A percentile compares a stretch with the other conserved stretches of the same genome.
Evolutionary conservation across 1,284 basidiomycete species (phyloP).

Genomic region (Trichosporon ovoides): DNA sequence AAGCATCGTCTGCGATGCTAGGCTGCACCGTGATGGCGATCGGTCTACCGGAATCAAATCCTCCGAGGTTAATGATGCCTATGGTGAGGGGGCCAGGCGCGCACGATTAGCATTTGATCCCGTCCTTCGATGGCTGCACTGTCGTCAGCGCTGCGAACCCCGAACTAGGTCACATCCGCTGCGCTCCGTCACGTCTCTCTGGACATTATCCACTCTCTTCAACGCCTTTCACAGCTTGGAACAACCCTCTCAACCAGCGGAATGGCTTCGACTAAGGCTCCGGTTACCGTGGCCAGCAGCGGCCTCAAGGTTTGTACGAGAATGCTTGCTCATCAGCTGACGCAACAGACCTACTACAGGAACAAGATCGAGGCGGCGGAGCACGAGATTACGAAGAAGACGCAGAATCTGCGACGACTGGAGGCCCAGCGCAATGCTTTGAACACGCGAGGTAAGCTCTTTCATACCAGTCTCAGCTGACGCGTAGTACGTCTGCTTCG

Average conservation of each 20-base stretch:
- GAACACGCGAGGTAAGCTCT: conserved; percentile 75
- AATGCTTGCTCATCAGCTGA: neutral
- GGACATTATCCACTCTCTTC: neutral
- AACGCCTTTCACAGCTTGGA: neutral
- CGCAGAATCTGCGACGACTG: conserved; percentile 88
- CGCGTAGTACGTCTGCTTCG: conserved; percentile 67
- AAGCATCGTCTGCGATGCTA: neutral
- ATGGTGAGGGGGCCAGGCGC: neutral
- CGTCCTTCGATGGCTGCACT: neutral
- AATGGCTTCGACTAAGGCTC: conserved; percentile 18
- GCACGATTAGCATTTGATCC: neutral
- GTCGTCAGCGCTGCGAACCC: neutral
- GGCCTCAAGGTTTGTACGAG: conserved; percentile 16
- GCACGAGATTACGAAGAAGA: conserved; percentile 89
- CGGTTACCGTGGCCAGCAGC: conserved; percentile 16
- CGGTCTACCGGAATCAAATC: neutral
- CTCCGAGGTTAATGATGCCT: neutral
- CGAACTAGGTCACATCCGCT: neutral
- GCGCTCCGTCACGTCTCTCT: neutral
- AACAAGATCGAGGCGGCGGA: conserved; percentile 92
- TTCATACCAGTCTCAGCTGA: conserved; percentile 36
- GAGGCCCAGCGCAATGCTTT: conserved; percentile 96
- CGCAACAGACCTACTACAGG: conserved; percentile 76
- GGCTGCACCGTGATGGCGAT: neutral
- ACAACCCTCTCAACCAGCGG: neutral